Base-by-base conservation (phyloP, 108 stramenopile species). In the Skeletonema tropicum region DNA sequence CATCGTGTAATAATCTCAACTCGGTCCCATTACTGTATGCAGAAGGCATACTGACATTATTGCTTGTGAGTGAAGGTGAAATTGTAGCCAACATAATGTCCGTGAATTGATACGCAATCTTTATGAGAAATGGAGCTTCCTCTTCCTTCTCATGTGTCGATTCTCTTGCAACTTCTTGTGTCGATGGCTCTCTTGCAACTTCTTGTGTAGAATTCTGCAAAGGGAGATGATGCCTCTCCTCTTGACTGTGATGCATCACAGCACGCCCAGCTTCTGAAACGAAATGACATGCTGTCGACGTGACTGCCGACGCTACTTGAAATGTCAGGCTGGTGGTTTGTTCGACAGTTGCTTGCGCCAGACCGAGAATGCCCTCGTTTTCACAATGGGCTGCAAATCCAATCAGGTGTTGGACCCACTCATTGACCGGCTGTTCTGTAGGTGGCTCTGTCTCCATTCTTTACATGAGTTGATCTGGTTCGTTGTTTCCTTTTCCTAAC, bases 291-390 rank as follows among this genome's bases (percentile, higher is more conserved):
- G 64, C 64, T 36, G 76, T 72, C 21, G 38, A 30, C 2, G 33
- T 49, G 2, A 48, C 41, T 3, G 55, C 30, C 3, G 70, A 60
- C 11, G 68, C 68, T 29, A 77, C 30, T 36, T 19, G 17, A 6
- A 64, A 32, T 48, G 45, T 61, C 19, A 72, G 10, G 13, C 62
- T 48, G 12, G 71, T 49, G 13, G 76, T 70, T n/a, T 65, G 69
- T 26, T 30, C 39, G 2, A 69, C 45, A 5, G 69, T 59, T 14
- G 63, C 52, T 6, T 63, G 46, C 4, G 69, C 69, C 3, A 75
- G 39, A 5, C 74, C 74, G 21, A 75, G 59, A 15, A 75, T 48
- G 11, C 74, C 74, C 45, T 75, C 74, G 13, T 75, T 66, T 75
- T 75, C 74, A 32, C 66, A 42, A 23, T 26, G 15, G 0, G 65